Conservation (phyloP, 495 filamentous ascomycete species). For the Immersiella caudata region DNA sequence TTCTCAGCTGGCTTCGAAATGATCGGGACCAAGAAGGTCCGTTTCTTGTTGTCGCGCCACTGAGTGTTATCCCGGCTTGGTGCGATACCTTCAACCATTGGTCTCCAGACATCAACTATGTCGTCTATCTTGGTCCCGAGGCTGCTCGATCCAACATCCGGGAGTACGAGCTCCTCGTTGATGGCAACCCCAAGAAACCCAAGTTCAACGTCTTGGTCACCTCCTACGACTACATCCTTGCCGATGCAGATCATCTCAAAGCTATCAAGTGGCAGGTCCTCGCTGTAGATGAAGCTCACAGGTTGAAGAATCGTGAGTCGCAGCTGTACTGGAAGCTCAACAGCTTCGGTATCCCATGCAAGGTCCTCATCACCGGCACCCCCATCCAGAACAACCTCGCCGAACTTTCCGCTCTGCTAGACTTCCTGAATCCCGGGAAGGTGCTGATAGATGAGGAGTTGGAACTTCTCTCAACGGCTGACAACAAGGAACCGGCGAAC, state of each 20-base stretch:
- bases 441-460: conserved; percentile 87
- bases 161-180: conserved; percentile 83
- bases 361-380: conserved; percentile 93
- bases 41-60: conserved; percentile 91
- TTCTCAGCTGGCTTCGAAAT: conserved; percentile 98
- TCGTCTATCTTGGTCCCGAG: conserved; percentile 91
- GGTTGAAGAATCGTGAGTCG: conserved; percentile 93
- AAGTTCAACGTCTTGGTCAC: conserved; percentile 97
- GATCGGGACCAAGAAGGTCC: conserved; percentile 87
- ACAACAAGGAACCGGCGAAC: conserved; percentile 40
- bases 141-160: conserved; percentile 78
- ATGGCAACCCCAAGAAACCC: conserved; percentile 77
- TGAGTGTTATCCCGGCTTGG: conserved; percentile 97
- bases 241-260: conserved; percentile 74
- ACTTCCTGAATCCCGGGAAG: conserved; percentile 91
- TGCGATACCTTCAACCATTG: conserved; percentile 96
- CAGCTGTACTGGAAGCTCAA: conserved; percentile 84
- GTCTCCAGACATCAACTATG: conserved; percentile 95
- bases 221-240: conserved; percentile 91
- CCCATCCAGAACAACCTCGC: conserved; percentile 96
- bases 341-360: conserved; percentile 80
- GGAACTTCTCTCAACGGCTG: conserved; percentile 56
- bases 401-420: conserved; percentile 87
- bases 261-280: conserved; percentile 97
- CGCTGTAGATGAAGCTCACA: conserved; percentile 94